Base-by-base conservation (phyloP, 768 basidiomycete genomes). In the Leccinum disarticulatum region DNA sequence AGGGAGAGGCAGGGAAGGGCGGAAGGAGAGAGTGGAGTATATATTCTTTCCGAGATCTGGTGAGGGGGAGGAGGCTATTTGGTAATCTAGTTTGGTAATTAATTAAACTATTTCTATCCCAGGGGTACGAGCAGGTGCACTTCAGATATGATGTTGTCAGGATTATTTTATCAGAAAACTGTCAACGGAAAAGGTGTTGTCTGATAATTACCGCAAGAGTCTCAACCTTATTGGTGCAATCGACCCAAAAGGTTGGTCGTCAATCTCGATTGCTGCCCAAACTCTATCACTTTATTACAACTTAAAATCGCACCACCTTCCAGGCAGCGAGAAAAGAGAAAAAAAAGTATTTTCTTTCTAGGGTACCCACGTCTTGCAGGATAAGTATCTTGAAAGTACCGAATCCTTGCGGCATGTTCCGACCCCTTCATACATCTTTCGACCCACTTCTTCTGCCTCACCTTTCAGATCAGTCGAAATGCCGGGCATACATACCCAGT, bases 201-300 rank as follows among this genome's bases (percentile, higher is more conserved):
- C 54, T 46, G 62, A 61, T 65, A 70, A 70, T 66, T 73, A 65
- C 68, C 69, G 62, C 61, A 60, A 62, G 56, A 56, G 54, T 61
- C 64, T 63, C 65, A 71, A 72, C 74, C 73, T 73, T 73, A 73
- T 73, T 75, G 73, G 74, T 64, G 74, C 65, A 63, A 63, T 43
- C 56, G 74, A 74, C 74, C 74, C 74, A 76, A 74, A 74, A 74
- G 74, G 73, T 55, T 76, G 69, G 73, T 75, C 66, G 74, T 71
- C 72, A 70, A 79, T 79, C 77, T 77, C 75, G 77, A 77, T 79
- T 75, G 52, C 59, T 61, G 62, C 52, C 68, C 67, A 73, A 82
- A 80, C 77, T 77, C 80, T 80, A 81, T 78, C 75, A 80, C 80
- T 77, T 75, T 81, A 80, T 75, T 80, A 74, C 80, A 81, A 79